A percentile compares a stretch with the other conserved stretches of the same genome.
phyloP scores from a whole-genome alignment of 2,329 filamentous ascomycete genomes.

The Nigrograna mackinnonii region DNA sequence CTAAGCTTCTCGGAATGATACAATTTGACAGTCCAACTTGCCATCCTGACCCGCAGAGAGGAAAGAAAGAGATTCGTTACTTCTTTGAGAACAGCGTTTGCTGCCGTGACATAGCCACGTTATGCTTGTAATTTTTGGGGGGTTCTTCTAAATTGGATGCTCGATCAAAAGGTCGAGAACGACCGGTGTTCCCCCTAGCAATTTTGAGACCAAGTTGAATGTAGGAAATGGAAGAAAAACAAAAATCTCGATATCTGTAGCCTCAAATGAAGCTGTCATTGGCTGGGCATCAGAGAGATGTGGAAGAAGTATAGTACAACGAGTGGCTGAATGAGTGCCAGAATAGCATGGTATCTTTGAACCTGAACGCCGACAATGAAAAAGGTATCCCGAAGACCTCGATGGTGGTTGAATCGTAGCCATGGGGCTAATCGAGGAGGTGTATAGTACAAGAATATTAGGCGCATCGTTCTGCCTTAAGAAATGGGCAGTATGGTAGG shows the following conservation, averaged over 20 bases:
- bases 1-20: conserved; percentile 12
- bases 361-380: conserved; percentile 22
- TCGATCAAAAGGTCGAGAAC: not conserved
- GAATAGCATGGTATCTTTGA: conserved; percentile 36
- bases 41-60: conserved; percentile 21
- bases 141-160: conserved; percentile 6
- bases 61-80: conserved; percentile 6
- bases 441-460: conserved; percentile 36
- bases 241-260: not conserved
- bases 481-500: too few species aligned
- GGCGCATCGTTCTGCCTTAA: too few species aligned
- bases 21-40: conserved; percentile 23
- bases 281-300: not conserved
- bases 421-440: conserved; percentile 23
- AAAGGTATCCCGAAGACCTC: conserved; percentile 14
- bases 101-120: conserved; percentile 31
- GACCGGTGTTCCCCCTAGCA: not conserved
- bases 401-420: conserved; percentile 16
- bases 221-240: conserved; percentile 7
- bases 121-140: conserved; percentile 12
- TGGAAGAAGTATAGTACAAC: conserved; percentile 33
- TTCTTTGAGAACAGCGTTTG: conserved; percentile 6
- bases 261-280: too few species aligned
- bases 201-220: conserved; percentile 1
- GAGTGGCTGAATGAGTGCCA: conserved; percentile 30